phyloP scores from a whole-genome alignment of 83 land plant genomes.

The Picea abies region DNA sequence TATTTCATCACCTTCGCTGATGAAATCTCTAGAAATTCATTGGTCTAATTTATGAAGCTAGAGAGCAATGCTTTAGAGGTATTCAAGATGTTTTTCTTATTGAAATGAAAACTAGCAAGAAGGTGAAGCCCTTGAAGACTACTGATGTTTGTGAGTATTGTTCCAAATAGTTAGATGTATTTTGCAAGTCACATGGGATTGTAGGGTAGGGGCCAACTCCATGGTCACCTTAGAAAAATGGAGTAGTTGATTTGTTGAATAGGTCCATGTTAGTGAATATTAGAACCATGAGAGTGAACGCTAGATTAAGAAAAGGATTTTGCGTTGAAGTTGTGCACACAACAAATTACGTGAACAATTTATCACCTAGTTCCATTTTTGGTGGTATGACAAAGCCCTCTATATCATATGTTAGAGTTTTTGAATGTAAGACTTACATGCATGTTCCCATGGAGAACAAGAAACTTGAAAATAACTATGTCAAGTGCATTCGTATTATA shows the following conservation, averaged over 20 bases:
- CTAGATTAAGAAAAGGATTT: background rate
- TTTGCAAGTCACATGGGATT: background rate
- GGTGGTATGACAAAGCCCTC: no score
- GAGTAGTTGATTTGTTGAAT: background rate
- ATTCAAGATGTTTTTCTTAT: conserved; percentile 19
- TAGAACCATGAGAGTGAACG: background rate
- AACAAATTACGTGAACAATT: conserved; percentile 14
- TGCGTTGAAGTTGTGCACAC: conserved; percentile 27
- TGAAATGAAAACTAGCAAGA: conserved; percentile 14
- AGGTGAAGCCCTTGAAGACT: conserved; percentile 8
- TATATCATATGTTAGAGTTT: no score
- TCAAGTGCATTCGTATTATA: no score
- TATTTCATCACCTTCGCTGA: conserved; percentile 24
- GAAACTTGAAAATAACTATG: no score
- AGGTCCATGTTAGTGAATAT: background rate
- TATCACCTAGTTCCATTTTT: background rate
- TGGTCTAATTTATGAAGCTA: conserved; percentile 32
- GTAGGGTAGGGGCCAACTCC: background rate
- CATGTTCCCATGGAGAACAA: no score
- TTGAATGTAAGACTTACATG: no score
- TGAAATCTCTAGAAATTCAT: conserved; percentile 30
- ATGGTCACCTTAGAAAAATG: background rate
- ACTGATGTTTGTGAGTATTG: background rate
- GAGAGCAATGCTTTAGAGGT: conserved; percentile 7
- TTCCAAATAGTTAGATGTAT: background rate